Conservation (phyloP, 495 filamentous ascomycete species). For the Emericellopsis terricola region DNA sequence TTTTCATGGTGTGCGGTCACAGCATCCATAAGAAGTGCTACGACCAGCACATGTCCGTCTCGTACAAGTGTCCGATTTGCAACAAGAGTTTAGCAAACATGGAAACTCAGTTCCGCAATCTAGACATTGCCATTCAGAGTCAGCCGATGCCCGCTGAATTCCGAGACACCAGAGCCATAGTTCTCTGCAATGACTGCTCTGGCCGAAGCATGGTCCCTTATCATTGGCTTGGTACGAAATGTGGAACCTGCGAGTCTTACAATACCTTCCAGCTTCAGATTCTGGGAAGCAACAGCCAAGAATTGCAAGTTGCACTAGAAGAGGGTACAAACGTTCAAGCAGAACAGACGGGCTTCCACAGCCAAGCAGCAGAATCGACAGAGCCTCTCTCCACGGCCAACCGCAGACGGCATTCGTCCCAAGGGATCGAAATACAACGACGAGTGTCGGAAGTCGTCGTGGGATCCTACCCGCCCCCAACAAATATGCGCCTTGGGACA, state of each 20-base stretch:
- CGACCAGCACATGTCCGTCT: conserved; percentile 62
- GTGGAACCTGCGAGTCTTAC: conserved; percentile 65
- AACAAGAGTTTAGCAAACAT: conserved; percentile 88
- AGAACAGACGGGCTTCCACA: not conserved
- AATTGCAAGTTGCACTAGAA: not conserved
- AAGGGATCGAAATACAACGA: not conserved
- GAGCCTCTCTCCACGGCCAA: not conserved
- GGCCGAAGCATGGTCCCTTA: conserved; percentile 71
- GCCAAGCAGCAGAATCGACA: not conserved
- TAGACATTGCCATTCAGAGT: conserved; percentile 64
- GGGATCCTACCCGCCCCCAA: not conserved
- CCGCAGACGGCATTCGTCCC: not conserved
- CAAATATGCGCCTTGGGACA: not conserved
- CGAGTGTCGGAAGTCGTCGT: not conserved
- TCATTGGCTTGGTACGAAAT: conserved; percentile 91
- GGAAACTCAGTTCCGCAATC: conserved; percentile 82
- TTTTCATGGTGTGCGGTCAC: conserved; percentile 92
- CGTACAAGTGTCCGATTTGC: conserved; percentile 91
- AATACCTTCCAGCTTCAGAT: conserved; percentile 65
- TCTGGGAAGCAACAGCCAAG: conserved; percentile 12
- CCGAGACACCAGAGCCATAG: conserved; percentile 55
- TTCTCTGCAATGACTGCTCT: conserved; percentile 89
- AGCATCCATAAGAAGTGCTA: conserved; percentile 85
- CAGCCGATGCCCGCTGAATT: conserved; percentile 89
- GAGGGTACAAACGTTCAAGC: not conserved